A percentile compares a stretch with the other conserved stretches of the same genome.
Conservation (phyloP, 352 stramenopile species). For the Phytophthora rubi region DNA sequence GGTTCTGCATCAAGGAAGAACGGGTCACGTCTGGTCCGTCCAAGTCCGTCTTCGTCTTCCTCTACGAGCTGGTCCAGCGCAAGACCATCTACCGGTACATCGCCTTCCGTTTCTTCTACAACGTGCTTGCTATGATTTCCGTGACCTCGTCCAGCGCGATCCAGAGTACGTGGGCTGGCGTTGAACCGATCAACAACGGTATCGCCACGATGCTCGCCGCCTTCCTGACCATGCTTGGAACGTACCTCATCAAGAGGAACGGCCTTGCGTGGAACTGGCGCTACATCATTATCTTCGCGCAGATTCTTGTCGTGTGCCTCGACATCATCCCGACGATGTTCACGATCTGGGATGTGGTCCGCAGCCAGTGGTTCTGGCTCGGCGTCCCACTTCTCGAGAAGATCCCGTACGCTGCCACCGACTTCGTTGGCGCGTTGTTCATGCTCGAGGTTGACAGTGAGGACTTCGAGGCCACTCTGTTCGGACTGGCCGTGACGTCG, state of each 20-base stretch:
- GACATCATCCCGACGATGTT: slow-evolving; percentile 59
- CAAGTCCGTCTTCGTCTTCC: slow-evolving; percentile 44
- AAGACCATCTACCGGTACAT: slow-evolving; percentile 61
- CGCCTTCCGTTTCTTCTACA: slow-evolving; percentile 60
- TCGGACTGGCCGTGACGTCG: slow-evolving; percentile 50
- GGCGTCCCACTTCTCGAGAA: slow-evolving; percentile 64
- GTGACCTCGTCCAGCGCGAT: slow-evolving; percentile 62
- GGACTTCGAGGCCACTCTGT: slow-evolving; percentile 62
- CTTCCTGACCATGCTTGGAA: slow-evolving; percentile 52
- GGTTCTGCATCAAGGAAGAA: slow-evolving; percentile 59
- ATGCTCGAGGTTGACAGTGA: slow-evolving; percentile 59
- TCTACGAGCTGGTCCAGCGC: slow-evolving; percentile 55
- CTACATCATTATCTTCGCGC: slow-evolving; percentile 43
- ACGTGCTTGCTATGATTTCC: slow-evolving; percentile 55
- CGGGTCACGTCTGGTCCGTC: slow-evolving; percentile 30
- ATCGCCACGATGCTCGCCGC: slow-evolving; percentile 58
- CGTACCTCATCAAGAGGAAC: slow-evolving; percentile 43
- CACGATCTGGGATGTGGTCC: slow-evolving; percentile 74
- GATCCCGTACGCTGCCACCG: slow-evolving; percentile 44
- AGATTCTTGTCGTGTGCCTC: slow-evolving; percentile 54
- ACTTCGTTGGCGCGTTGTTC: slow-evolving; percentile 58
- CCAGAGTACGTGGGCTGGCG: slow-evolving; percentile 59
- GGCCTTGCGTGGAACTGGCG: slow-evolving; percentile 64
- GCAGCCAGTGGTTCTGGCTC: slow-evolving; percentile 74
- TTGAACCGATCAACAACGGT: slow-evolving; percentile 67